These are phyloP conservation scores for Wickerhamomyces sp. DNA, from an alignment of 1,139 yeast genomes.

Conservation along the genomic window DNA sequence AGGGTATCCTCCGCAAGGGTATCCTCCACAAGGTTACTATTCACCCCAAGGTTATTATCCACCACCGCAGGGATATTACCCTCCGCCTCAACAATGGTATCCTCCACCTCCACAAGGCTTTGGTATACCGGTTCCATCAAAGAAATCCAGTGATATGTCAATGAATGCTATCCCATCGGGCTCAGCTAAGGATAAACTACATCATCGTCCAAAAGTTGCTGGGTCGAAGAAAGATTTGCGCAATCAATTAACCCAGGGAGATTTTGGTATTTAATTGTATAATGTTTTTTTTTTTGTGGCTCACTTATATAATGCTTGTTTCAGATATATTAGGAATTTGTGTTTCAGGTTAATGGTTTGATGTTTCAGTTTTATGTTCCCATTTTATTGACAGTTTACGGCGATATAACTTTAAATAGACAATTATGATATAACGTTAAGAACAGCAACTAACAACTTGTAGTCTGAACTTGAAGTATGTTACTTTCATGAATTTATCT, in stretches of 20 bases:
- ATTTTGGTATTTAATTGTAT: conserved; percentile 23
- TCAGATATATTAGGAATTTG: neutral
- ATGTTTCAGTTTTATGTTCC: no score
- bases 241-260: conserved; percentile 23
- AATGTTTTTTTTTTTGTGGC: neutral
- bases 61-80: conserved; percentile 13
- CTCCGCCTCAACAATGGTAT: conserved; percentile 11
- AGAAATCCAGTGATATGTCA: conserved; percentile 16
- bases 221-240: conserved; percentile 22
- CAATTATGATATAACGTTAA: neutral
- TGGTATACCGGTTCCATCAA: conserved; percentile 7
- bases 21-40: conserved; percentile 10
- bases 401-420: no score
- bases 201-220: conserved; percentile 17
- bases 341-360: neutral
- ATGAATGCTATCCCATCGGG: conserved; percentile 18
- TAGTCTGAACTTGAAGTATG: no score
- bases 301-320: neutral
- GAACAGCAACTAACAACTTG: no score
- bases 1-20: conserved; percentile 9
- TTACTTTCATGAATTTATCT: neutral
- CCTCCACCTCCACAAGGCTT: conserved; percentile 13
- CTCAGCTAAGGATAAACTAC: conserved; percentile 16
- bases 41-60: conserved; percentile 2
- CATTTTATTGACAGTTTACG: no score